Base-by-base conservation (phyloP, 768 basidiomycete genomes). In the Lactarius indigo region DNA sequence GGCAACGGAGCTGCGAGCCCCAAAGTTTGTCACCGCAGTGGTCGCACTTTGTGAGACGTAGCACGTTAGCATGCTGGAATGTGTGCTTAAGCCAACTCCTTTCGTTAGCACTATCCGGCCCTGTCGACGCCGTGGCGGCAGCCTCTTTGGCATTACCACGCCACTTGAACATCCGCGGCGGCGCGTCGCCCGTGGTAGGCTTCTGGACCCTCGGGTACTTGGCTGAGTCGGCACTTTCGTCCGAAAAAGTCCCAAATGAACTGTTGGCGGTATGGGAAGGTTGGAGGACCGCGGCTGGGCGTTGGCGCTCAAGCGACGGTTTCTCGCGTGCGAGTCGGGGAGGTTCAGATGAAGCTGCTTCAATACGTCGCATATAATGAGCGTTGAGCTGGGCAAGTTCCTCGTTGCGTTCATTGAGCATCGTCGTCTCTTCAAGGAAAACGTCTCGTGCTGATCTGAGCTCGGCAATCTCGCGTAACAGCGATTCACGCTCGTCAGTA, bases 11-110 rank as follows among this genome's bases (percentile, higher is more conserved):
- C 74, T 96, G 94, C n/a, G 95, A 86, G 8, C 96, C 96, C 95
- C 96, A 99, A 88, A 98, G 88, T 81, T 98, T 99, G 74, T 98
- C 97, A 39, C 88, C 89, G 74, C 97, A 99, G 63, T 96, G 90
- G 72, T 98, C 97, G 74, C 97, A 99, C 50, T 92, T 85, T 33
- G 92, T 89, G 65, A 97, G 91, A 42, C 96, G 86, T 64, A 98
- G 80, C 33, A 95, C 85, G 72, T 88, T 96, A 69, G 92, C 80
- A 69, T 91, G 94, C 73, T 94, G 91, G 82, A 98, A 98, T 68
- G 83, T 84, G 75, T 99, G 97, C 64, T 91, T 88, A 76, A 23
- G 74, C 69, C 65, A 59, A 64, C 72, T 69, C 58, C 70, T 66
- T 64, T 66, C 64, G 56, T 69, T 74, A 47, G 69, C 69, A 41